Percentiles rank a stretch among this genome's conserved stretches.
These are phyloP conservation scores for Camellia sinensis DNA, from an alignment of 148 eudicot species.

Conservation along the genomic window DNA sequence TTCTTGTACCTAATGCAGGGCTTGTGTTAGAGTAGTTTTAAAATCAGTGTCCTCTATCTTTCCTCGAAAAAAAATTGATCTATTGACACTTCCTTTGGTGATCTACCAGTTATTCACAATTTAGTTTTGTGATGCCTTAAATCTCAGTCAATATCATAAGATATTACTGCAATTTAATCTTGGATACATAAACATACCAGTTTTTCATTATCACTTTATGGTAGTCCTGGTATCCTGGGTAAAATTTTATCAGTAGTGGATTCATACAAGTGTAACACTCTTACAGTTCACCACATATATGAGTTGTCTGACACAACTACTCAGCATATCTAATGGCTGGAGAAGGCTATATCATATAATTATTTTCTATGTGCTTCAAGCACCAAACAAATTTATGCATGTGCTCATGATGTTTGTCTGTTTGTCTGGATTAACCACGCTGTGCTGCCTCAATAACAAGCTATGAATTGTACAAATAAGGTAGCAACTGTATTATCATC, in stretches of 20 bases:
- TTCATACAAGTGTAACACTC: too few relatives aligned
- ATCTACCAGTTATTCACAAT: background rate
- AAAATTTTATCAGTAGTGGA: too few relatives aligned
- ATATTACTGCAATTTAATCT: background rate
- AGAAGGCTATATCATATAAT: too few relatives aligned
- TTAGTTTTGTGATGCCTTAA: background rate
- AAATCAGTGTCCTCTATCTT: too few relatives aligned
- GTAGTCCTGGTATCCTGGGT: background rate
- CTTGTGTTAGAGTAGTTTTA: too few relatives aligned
- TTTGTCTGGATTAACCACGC: background rate
- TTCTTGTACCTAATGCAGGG: too few relatives aligned
- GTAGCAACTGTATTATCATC: background rate
- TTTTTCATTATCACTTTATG: background rate
- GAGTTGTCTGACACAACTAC: background rate
- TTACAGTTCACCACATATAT: background rate
- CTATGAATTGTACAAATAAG: background rate
- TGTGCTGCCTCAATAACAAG: background rate
- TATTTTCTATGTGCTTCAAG: background rate
- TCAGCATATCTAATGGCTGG: too few relatives aligned
- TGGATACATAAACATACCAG: background rate
- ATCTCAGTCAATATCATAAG: background rate
- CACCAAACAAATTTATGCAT: background rate
- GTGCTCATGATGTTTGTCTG: background rate
- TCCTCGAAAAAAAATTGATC: background rate
- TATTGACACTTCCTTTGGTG: background rate